phyloP scores from a whole-genome alignment of 371 early-diverging fungal species.

The Rhizopus delemar region DNA sequence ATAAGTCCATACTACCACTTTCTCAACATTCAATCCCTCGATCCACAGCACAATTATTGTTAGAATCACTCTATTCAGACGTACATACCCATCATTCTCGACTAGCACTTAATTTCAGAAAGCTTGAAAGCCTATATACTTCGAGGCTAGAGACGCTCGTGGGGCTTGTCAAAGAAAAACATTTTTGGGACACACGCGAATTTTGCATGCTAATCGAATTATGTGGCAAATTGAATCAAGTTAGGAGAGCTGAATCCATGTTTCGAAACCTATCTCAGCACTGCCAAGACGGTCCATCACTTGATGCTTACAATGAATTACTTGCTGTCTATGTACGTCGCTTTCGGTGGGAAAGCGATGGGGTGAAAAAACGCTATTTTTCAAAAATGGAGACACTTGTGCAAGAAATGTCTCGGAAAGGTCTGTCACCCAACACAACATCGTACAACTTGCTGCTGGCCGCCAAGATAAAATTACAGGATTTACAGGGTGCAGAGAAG shows the following conservation, averaged over 20 bases:
- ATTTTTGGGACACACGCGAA: conserved; percentile 24
- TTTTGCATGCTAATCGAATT: conserved; percentile 31
- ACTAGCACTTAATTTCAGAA: conserved; percentile 16
- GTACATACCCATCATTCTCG: conserved; percentile 14
- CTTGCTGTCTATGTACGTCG: conserved; percentile 34
- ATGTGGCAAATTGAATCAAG: conserved; percentile 29
- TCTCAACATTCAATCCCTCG: conserved; percentile 17
- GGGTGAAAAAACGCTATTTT: conserved; percentile 21
- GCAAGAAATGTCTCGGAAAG: conserved; percentile 23
- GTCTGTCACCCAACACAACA: conserved; percentile 20
- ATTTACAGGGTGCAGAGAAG: conserved; percentile 21
- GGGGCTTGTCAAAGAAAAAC: conserved; percentile 13
- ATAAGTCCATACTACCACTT: conserved; percentile 1
- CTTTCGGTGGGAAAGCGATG: conserved; percentile 22
- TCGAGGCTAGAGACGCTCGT: conserved; percentile 27
- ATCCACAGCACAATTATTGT: conserved; percentile 21
- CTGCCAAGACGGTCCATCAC: conserved; percentile 17
- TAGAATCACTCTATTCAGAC: conserved; percentile 23
- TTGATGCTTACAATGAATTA: conserved; percentile 31
- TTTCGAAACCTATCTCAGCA: conserved; percentile 28
- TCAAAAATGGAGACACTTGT: conserved; percentile 29
- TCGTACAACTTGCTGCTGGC: conserved; percentile 36
- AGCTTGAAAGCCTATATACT: conserved; percentile 19
- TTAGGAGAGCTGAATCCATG: conserved; percentile 32
- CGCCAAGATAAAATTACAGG: conserved; percentile 23